These are phyloP conservation scores for Verticillium alfalfae DNA, from an alignment of 2,329 filamentous ascomycete species.

Conservation along the genomic window DNA sequence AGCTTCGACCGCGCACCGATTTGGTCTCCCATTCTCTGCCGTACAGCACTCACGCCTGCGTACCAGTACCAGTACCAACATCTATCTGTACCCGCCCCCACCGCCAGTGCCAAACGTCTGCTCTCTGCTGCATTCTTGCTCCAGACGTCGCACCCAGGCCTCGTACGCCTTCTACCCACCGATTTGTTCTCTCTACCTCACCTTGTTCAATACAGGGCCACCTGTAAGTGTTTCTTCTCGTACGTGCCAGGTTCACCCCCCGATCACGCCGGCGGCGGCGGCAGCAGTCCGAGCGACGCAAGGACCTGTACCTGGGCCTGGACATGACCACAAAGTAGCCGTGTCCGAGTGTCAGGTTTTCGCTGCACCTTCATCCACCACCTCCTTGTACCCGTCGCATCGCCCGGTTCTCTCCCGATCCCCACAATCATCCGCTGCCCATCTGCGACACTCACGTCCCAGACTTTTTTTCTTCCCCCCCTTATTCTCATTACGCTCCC, in stretches of 20 bases:
- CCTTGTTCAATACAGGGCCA: not conserved
- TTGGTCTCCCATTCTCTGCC: not conserved
- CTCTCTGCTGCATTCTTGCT: not conserved
- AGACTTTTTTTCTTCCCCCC: not conserved
- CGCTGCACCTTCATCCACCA: not conserved
- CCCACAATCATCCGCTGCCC: not conserved
- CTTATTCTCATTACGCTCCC: not conserved
- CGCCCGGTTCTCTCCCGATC: conserved; percentile 2
- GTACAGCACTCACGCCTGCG: not conserved
- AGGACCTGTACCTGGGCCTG: not conserved
- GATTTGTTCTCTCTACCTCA: not conserved
- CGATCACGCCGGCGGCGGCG: not conserved
- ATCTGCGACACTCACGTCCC: conserved; percentile 3
- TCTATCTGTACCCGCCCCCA: not conserved
- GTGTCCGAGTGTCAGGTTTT: conserved; percentile 1
- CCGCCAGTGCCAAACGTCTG: not conserved
- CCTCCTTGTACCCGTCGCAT: not conserved
- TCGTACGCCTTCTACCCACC: not conserved
- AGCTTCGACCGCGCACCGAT: not conserved
- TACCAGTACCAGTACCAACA: not conserved
- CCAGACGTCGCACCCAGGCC: not conserved
- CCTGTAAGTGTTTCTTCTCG: not conserved
- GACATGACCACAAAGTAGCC: not conserved
- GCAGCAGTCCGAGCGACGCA: not conserved
- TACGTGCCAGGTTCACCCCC: not conserved